Evolutionary conservation across 164 flowering plant genomes (phyloP).

Genomic region (Magnolia changhungtana): DNA sequence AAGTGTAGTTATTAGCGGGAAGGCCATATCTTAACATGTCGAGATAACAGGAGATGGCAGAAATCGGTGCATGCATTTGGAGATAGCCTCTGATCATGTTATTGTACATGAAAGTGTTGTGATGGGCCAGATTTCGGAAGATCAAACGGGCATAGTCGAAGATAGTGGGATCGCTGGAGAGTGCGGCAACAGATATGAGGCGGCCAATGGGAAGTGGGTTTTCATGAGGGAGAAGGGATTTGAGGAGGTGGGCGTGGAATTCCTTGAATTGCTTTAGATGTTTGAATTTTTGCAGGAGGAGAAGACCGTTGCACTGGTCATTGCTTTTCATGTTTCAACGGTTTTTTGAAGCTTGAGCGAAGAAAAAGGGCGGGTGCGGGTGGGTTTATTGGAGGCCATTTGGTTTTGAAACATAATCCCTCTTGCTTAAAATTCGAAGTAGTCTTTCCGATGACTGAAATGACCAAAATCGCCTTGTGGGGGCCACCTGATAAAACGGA

Average conservation of each 20-base stretch:
- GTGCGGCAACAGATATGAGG: slow-evolving; percentile 39
- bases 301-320: slow-evolving; percentile 7
- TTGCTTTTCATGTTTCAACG: slow-evolving; percentile 13
- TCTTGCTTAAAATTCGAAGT: neutral
- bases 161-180: slow-evolving; percentile 29
- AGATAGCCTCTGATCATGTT: slow-evolving; percentile 52
- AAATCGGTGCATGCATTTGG: slow-evolving; percentile 24
- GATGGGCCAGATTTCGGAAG: slow-evolving; percentile 26
- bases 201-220: slow-evolving; percentile 37
- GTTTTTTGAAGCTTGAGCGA: slow-evolving; percentile 28
- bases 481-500: neutral
- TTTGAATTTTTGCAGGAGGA: slow-evolving; percentile 35
- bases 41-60: slow-evolving; percentile 40
- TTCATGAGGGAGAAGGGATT: slow-evolving; percentile 24
- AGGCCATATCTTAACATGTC: slow-evolving; percentile 47
- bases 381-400: neutral
- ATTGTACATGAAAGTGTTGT: slow-evolving; percentile 55
- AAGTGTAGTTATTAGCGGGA: slow-evolving; percentile 51
- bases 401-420: neutral
- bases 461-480: neutral
- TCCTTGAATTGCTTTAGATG: slow-evolving; percentile 52
- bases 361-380: slow-evolving; percentile 10
- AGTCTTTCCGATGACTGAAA: neutral
- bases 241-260: slow-evolving; percentile 51
- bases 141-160: slow-evolving; percentile 38